These are phyloP conservation scores for Helotiales sp. DNA, from an alignment of 2,329 filamentous ascomycete genomes.

Conservation along the genomic window DNA sequence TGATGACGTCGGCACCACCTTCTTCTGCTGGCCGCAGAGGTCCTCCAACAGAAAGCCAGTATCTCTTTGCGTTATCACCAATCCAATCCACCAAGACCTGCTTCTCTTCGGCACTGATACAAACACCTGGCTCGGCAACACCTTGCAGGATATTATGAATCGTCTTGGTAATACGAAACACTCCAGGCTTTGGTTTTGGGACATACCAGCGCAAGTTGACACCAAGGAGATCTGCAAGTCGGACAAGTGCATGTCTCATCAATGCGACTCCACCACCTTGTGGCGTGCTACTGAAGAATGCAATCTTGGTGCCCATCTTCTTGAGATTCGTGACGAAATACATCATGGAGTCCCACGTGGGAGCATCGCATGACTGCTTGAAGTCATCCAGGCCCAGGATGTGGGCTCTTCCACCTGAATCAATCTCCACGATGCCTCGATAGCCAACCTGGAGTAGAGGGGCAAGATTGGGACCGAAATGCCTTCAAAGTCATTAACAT, in stretches of 20 bases:
- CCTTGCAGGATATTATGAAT: constrained; percentile 90
- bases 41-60: constrained; percentile 72
- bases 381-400: constrained; percentile 59
- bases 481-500: constrained; percentile 47
- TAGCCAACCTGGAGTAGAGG: constrained; percentile 68
- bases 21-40: constrained; percentile 67
- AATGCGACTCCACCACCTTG: constrained; percentile 69
- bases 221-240: constrained; percentile 69
- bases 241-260: constrained; percentile 71
- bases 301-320: constrained; percentile 59
- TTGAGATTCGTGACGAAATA: constrained; percentile 60
- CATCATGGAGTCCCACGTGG: constrained; percentile 61
- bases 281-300: constrained; percentile 68
- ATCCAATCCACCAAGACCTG: constrained; percentile 73
- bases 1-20: constrained; percentile 76
- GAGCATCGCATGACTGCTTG: constrained; percentile 53
- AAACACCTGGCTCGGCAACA: constrained; percentile 67
- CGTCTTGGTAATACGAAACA: constrained; percentile 85
- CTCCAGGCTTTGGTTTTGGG: constrained; percentile 77
- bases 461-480: constrained; percentile 74
- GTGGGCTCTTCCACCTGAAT: constrained; percentile 55
- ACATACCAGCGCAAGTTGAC: constrained; percentile 81
- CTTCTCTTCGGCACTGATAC: constrained; percentile 67
- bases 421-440: constrained; percentile 62
- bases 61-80: constrained; percentile 72